These are phyloP conservation scores for Nidularia sp. DNA, from an alignment of 768 basidiomycete species.

Conservation along the genomic window DNA sequence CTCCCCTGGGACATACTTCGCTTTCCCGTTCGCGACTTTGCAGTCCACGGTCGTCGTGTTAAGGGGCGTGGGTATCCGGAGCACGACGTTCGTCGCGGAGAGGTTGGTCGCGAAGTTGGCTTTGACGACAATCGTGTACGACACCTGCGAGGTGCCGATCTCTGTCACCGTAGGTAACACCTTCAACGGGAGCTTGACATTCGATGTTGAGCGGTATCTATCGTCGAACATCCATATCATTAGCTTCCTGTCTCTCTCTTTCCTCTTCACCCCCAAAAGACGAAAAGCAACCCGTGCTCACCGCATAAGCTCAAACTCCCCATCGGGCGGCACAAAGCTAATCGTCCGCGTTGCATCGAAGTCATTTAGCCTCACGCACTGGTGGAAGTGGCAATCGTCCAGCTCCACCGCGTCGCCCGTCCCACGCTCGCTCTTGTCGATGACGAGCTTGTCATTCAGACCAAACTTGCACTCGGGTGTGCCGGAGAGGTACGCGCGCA, in stretches of 20 bases:
- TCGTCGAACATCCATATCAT: neutral
- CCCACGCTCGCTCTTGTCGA: conserved; percentile 77
- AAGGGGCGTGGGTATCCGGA: conserved; percentile 93
- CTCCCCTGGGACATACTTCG: conserved; percentile 95
- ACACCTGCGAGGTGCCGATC: conserved; percentile 87
- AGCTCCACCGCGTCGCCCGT: conserved; percentile 84
- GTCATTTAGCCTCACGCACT: conserved; percentile 92
- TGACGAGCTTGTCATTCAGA: conserved; percentile 95
- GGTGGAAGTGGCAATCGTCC: conserved; percentile 98
- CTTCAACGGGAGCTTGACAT: conserved; percentile 90
- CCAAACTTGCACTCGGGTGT: conserved; percentile 99
- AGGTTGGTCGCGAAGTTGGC: conserved; percentile 90
- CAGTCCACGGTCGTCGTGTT: conserved; percentile 92
- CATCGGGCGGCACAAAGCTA: conserved; percentile 96
- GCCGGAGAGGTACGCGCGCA: conserved; percentile 95
- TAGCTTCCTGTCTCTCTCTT: too few species aligned
- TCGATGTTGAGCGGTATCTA: conserved; percentile 94
- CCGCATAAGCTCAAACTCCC: conserved; percentile 99
- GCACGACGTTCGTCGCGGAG: conserved; percentile 86
- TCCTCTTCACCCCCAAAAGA: neutral
- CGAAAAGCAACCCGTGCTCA: conserved; percentile 25
- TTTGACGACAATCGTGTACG: conserved; percentile 85
- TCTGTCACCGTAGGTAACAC: conserved; percentile 91
- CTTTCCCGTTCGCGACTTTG: conserved; percentile 90
- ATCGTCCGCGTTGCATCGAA: conserved; percentile 94